A percentile compares a stretch with the other conserved stretches of the same genome.
Conservation (phyloP, 331 rosid species). For the Rosa hybrid region DNA sequence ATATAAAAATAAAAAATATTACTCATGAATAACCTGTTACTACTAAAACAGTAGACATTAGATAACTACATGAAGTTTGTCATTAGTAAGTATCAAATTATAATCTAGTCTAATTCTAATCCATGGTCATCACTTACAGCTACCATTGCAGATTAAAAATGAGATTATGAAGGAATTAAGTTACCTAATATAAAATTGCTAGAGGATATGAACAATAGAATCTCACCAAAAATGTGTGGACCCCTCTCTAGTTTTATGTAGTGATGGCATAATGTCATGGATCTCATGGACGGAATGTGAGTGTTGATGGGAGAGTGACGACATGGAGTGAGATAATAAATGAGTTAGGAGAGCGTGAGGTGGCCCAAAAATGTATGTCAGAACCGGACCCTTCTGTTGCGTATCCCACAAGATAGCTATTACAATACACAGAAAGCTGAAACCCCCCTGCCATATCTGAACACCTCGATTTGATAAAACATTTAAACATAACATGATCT, state of each 20-base stretch:
- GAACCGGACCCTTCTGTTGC: constrained; percentile 45
- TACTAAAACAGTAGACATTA: too few relatives aligned
- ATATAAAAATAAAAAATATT: too few relatives aligned
- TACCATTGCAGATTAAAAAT: neutral
- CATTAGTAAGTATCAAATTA: too few relatives aligned
- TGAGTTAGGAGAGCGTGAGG: constrained; percentile 24
- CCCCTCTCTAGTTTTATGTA: neutral
- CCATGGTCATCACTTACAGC: neutral
- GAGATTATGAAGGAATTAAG: neutral
- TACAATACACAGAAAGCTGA: constrained; percentile 17
- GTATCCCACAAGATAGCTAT: constrained; percentile 58
- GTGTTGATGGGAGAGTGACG: constrained; percentile 21
- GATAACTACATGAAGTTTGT: too few relatives aligned
- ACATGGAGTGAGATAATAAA: constrained; percentile 21
- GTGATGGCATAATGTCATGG: neutral
- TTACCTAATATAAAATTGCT: too few relatives aligned
- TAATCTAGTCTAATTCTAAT: too few relatives aligned
- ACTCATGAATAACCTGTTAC: too few relatives aligned
- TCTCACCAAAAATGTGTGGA: neutral
- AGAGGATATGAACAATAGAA: neutral
- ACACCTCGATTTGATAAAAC: constrained; percentile 43
- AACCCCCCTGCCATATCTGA: constrained; percentile 27
- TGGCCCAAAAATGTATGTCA: constrained; percentile 33
- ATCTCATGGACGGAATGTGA: neutral
- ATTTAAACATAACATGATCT: neutral